phyloP scores from a whole-genome alignment of 1,284 basidiomycete genomes.

The Psilocybe mexicana region DNA sequence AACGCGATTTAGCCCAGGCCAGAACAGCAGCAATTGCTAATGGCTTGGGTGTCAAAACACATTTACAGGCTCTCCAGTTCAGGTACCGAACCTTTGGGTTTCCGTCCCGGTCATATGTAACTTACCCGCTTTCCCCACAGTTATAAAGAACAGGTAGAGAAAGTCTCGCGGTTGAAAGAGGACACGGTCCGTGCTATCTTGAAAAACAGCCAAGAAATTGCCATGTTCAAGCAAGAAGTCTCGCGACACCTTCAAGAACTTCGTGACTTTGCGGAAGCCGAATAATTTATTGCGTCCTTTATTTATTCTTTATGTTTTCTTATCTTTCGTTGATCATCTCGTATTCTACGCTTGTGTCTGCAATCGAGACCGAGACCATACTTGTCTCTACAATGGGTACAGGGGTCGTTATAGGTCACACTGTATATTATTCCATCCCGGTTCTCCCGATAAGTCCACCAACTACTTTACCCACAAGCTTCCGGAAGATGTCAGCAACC shows the following conservation, averaged over 20 bases:
- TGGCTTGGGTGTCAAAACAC: conserved; percentile 77
- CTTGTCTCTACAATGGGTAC: neutral
- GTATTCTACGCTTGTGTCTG: conserved; percentile 7
- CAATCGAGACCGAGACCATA: neutral
- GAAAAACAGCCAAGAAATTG: conserved; percentile 79
- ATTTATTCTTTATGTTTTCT: conserved; percentile 6
- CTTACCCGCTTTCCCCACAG: conserved; percentile 36
- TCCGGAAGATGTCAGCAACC: conserved; percentile 8
- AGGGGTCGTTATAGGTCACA: conserved; percentile 5
- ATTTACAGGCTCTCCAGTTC: conserved; percentile 67
- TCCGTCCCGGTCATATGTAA: conserved; percentile 9
- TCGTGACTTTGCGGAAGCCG: conserved; percentile 64
- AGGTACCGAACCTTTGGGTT: conserved; percentile 37
- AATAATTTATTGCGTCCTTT: conserved; percentile 27
- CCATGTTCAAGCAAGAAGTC: conserved; percentile 74
- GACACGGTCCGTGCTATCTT: conserved; percentile 78
- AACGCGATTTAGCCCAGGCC: conserved; percentile 69
- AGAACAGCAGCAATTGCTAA: conserved; percentile 72
- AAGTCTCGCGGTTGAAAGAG: conserved; percentile 67
- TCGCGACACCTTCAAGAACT: conserved; percentile 67
- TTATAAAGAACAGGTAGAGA: conserved; percentile 75
- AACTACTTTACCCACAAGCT: conserved; percentile 11
- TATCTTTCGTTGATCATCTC: conserved; percentile 4
- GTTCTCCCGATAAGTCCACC: conserved; percentile 5
- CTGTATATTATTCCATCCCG: conserved; percentile 1